phyloP scores from a whole-genome alignment of 2,329 filamentous ascomycete genomes.

The Dactylella cylindrospora region DNA sequence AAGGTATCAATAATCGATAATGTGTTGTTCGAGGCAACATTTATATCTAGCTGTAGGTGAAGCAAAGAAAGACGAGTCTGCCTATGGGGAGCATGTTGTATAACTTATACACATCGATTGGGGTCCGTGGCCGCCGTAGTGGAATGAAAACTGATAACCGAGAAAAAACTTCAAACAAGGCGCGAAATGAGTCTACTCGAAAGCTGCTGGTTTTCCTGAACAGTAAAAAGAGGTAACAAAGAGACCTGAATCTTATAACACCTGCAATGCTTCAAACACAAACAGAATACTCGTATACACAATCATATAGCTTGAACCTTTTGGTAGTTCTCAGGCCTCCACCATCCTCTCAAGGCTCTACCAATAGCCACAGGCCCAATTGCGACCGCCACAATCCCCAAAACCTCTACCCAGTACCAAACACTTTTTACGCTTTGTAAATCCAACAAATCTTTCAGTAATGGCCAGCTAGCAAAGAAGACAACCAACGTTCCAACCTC shows the following conservation, averaged over 20 bases:
- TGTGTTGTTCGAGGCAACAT: too few species aligned
- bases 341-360: conserved; percentile 32
- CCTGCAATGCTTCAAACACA: conserved; percentile 33
- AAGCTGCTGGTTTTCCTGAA: too few species aligned
- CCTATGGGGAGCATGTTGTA: too few species aligned
- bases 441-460: conserved; percentile 35
- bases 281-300: too few species aligned
- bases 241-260: conserved; percentile 24
- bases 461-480: conserved; percentile 34
- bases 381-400: conserved; percentile 25
- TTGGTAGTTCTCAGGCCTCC: conserved; percentile 38
- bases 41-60: too few species aligned
- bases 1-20: too few species aligned
- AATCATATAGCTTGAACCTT: conserved; percentile 31
- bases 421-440: conserved; percentile 37
- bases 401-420: conserved; percentile 40
- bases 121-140: too few species aligned
- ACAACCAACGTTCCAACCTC: conserved; percentile 75
- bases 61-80: too few species aligned
- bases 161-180: too few species aligned
- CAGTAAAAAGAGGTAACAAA: not conserved
- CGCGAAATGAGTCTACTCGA: too few species aligned
- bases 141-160: too few species aligned
- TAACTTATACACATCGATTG: too few species aligned
- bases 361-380: conserved; percentile 34